Evolutionary conservation across 2,329 filamentous ascomycete species (phyloP), one percentile per base, ranked within the genome.

Genomic region (Samsoniella hepiali): DNA sequence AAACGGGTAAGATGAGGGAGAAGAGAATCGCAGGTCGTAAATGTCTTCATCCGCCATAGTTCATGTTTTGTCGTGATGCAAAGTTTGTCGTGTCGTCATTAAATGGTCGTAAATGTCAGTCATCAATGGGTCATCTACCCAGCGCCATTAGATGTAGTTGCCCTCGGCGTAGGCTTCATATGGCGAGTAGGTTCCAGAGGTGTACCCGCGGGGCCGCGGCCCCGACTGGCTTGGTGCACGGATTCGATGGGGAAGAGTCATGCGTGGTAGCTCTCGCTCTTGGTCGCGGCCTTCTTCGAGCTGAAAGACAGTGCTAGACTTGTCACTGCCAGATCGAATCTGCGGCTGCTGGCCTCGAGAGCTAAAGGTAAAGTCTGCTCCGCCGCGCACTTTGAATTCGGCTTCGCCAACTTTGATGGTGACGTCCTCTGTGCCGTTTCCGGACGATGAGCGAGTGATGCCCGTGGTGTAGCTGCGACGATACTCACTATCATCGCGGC

Each of bases 401-500:
- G 77, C 78, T 13, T 83, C 84, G 31, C 79, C 82, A 54, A 88
- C 78, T 67, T 84, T 84, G 72, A 88, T 87, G 17, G 84, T 88
- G 63, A 87, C 77, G 65, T 87, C 84, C 44, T 88, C 84, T 62
- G 84, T 81, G 58, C 81, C 79, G 63, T 79, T 82, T 17, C 67
- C 67, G 3, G 73, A 74, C 5, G 74, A 77, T 8, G 82, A 84
- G 40, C 82, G 77, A 4, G 85, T 88, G 10, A 86, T 84, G 47
- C 84, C 81, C 13, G 86, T 88, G 0, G 85, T 86, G 34, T 83
- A 84, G 61, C 85, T 88, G 66, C 83, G 82, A 67, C 81, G 81
- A 72, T 82, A 87, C 63, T 88, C 86, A 73, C 85, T 88, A 63
- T 88, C 85, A 68, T 88, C 86, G 50, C 79, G 84, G 70, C 86